These are phyloP conservation scores for Cladophialophora chaetospira DNA, from an alignment of 2,329 filamentous ascomycete genomes.

Conservation along the genomic window DNA sequence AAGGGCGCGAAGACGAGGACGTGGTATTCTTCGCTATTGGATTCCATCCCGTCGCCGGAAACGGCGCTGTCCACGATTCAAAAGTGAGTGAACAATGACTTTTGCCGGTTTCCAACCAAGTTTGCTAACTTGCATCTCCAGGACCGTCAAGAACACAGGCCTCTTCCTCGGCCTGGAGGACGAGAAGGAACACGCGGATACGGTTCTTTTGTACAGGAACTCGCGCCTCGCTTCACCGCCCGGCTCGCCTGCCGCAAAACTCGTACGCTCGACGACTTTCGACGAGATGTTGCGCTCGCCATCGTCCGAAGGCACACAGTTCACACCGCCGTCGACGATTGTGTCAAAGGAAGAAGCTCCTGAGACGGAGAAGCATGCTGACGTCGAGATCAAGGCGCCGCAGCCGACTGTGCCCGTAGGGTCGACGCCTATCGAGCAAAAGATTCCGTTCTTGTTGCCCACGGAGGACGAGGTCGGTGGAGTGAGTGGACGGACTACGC, in stretches of 20 bases:
- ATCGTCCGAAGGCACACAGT: not conserved
- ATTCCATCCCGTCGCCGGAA: constrained; percentile 9
- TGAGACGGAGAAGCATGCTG: not conserved
- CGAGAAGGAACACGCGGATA: constrained; percentile 3
- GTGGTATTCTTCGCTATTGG: constrained; percentile 12
- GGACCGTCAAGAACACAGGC: constrained; percentile 12
- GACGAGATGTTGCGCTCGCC: constrained; percentile 1
- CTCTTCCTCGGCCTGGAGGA: constrained; percentile 12
- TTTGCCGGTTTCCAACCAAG: no score
- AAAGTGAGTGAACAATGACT: no score
- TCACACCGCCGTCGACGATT: not conserved
- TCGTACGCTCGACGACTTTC: not conserved
- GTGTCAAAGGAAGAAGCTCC: not conserved
- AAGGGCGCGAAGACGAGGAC: constrained; percentile 1
- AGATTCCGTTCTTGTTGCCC: not conserved
- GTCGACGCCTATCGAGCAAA: not conserved
- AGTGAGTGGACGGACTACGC: not conserved
- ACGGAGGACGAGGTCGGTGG: not conserved
- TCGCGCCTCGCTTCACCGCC: not conserved
- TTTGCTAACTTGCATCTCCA: not conserved
- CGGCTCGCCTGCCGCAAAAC: not conserved
- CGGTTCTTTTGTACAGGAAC: constrained; percentile 1
- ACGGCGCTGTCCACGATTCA: constrained; percentile 11
- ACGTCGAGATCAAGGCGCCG: not conserved
- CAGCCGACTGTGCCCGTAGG: not conserved